These are phyloP conservation scores for Cladosporium phlei DNA, from an alignment of 2,329 filamentous ascomycete species.

Conservation along the genomic window DNA sequence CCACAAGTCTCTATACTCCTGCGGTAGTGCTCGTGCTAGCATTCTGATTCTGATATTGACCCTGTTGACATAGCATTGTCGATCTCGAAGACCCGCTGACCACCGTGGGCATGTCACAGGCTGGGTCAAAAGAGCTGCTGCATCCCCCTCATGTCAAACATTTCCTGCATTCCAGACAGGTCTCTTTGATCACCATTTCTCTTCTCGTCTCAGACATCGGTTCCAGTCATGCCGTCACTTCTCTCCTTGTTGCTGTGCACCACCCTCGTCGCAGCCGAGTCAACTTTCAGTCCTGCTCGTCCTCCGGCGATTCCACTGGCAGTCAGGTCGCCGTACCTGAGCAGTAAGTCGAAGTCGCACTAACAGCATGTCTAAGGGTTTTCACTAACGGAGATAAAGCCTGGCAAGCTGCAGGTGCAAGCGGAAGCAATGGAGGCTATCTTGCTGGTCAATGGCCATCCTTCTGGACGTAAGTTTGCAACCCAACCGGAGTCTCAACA, in stretches of 20 bases:
- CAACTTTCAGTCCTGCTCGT: constrained; percentile 59
- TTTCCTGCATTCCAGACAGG: no score
- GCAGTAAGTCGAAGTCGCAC: constrained; percentile 41
- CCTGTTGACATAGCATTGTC: no score
- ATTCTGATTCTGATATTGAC: no score
- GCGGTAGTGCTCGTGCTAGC: no score
- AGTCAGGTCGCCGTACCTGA: constrained; percentile 71
- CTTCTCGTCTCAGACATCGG: no score
- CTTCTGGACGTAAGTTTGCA: constrained; percentile 47
- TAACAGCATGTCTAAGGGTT: neutral
- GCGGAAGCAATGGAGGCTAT: constrained; percentile 60
- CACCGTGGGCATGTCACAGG: no score
- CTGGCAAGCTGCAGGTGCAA: constrained; percentile 45
- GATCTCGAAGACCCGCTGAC: no score
- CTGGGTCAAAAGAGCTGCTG: no score
- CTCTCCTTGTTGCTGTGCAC: constrained; percentile 14
- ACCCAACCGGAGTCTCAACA: neutral
- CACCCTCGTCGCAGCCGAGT: constrained; percentile 31
- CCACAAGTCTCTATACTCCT: no score
- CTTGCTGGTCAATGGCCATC: constrained; percentile 65
- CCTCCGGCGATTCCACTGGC: constrained; percentile 67
- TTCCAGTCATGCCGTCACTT: neutral
- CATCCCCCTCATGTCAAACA: no score
- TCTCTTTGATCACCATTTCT: no score
- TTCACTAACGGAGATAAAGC: neutral